Evolutionary conservation across 768 basidiomycete species (phyloP).

Genomic region (Agaricus subrufescens): DNA sequence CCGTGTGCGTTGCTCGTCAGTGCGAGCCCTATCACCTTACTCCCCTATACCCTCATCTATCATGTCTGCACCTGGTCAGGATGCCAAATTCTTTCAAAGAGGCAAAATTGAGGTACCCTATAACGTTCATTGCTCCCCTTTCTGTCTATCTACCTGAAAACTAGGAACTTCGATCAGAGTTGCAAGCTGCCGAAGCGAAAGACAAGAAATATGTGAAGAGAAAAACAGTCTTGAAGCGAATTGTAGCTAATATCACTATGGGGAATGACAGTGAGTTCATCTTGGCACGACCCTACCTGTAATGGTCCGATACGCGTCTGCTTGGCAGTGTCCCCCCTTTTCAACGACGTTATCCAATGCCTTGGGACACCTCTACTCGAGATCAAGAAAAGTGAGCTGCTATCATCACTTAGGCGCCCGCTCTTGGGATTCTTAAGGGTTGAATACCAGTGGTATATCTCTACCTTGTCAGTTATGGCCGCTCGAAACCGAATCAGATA

Average conservation of each 20-base stretch:
- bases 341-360: slow-evolving; percentile 94
- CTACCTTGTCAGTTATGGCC: slow-evolving; percentile 95
- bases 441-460: slow-evolving; percentile 84
- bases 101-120: slow-evolving; percentile 80
- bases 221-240: slow-evolving; percentile 94
- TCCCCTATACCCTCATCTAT: background rate
- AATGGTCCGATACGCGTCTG: slow-evolving; percentile 11
- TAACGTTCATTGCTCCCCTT: background rate
- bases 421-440: slow-evolving; percentile 12
- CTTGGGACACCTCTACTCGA: slow-evolving; percentile 93
- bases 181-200: slow-evolving; percentile 87
- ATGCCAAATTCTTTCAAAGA: slow-evolving; percentile 88
- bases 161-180: slow-evolving; percentile 87
- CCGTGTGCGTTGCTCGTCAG: background rate
- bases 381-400: slow-evolving; percentile 94
- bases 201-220: slow-evolving; percentile 95
- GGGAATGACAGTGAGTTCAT: slow-evolving; percentile 89
- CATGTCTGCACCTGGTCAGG: slow-evolving; percentile 66
- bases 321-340: slow-evolving; percentile 80
- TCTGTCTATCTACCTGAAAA: background rate
- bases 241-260: slow-evolving; percentile 99
- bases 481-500: slow-evolving; percentile 90
- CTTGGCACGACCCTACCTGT: slow-evolving; percentile 13
- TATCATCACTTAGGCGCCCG: background rate
- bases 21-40: background rate